A percentile compares a stretch with the other conserved stretches of the same genome.
Evolutionary conservation across 2,329 filamentous ascomycete genomes (phyloP).

Genomic region (Xylariomycetidae sp.): DNA sequence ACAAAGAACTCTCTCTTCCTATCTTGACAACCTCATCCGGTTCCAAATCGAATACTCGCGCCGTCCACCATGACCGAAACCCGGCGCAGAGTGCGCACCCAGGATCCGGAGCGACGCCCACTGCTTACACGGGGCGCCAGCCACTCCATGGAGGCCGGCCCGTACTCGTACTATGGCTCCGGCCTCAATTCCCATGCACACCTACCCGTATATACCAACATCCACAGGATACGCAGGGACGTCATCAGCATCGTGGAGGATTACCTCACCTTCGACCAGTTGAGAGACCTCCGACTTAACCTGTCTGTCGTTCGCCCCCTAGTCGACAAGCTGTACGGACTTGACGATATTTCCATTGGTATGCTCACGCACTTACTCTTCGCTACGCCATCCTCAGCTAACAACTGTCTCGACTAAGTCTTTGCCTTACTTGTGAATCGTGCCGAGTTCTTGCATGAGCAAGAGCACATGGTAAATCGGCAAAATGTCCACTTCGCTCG

Average conservation of each 20-base stretch:
- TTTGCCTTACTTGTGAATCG: conserved; percentile 81
- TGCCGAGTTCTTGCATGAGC: conserved; percentile 72
- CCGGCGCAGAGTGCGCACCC: conserved; percentile 16
- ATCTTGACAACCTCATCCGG: too few relatives aligned
- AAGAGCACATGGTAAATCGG: conserved; percentile 67
- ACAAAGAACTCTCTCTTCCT: too few relatives aligned
- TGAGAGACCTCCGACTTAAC: conserved; percentile 77
- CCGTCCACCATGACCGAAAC: too few relatives aligned
- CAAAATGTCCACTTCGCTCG: conserved; percentile 77
- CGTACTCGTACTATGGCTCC: conserved; percentile 46
- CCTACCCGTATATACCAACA: conserved; percentile 70
- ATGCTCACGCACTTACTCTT: conserved; percentile 17
- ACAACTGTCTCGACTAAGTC: conserved; percentile 34
- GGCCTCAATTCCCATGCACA: conserved; percentile 52
- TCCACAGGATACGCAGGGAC: conserved; percentile 64
- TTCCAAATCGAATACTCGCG: too few relatives aligned
- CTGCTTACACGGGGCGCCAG: conserved; percentile 25
- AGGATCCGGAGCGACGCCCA: conserved; percentile 27
- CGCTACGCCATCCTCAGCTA: background rate
- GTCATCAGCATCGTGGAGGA: conserved; percentile 58
- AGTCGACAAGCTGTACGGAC: conserved; percentile 76
- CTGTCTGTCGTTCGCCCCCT: conserved; percentile 71
- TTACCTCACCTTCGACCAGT: conserved; percentile 64
- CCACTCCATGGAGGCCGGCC: conserved; percentile 32
- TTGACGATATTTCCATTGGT: conserved; percentile 74